These are phyloP conservation scores for Gossypium bickii DNA, from an alignment of 345 rosid species.

Conservation along the genomic window DNA sequence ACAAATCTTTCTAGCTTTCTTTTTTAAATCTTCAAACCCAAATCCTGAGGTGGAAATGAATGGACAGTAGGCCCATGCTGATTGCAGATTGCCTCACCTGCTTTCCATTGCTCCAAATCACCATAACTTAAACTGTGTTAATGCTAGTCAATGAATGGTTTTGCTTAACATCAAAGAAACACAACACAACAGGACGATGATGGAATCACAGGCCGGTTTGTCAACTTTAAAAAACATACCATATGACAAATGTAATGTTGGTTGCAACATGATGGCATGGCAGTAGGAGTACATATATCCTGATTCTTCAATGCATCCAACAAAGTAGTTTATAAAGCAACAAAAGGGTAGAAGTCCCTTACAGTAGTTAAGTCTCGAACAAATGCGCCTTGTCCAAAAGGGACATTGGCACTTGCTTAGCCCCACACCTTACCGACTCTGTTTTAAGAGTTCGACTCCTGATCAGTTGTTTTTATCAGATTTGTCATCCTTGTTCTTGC, in stretches of 20 bases:
- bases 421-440: background rate
- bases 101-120: conserved; percentile 11
- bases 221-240: background rate
- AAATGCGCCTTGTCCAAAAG: background rate
- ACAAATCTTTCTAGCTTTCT: background rate
- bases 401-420: background rate
- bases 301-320: conserved; percentile 10
- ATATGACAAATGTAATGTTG: background rate
- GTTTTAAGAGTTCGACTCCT: background rate
- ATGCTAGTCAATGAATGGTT: background rate
- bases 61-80: conserved; percentile 16
- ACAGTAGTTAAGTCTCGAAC: background rate
- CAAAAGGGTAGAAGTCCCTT: background rate
- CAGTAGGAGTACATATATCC: background rate
- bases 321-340: background rate
- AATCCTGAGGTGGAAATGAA: conserved; percentile 22
- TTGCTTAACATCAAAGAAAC: conserved; percentile 16
- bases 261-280: conserved; percentile 8
- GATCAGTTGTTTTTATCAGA: background rate
- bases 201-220: background rate
- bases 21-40: background rate
- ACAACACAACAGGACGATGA: too few relatives aligned
- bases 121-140: background rate
- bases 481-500: background rate
- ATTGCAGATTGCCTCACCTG: background rate